A percentile compares a stretch with the other conserved stretches of the same genome.
These are phyloP conservation scores for Globisporangium heterothallicum DNA, from an alignment of 352 stramenopile species.

Conservation along the genomic window DNA sequence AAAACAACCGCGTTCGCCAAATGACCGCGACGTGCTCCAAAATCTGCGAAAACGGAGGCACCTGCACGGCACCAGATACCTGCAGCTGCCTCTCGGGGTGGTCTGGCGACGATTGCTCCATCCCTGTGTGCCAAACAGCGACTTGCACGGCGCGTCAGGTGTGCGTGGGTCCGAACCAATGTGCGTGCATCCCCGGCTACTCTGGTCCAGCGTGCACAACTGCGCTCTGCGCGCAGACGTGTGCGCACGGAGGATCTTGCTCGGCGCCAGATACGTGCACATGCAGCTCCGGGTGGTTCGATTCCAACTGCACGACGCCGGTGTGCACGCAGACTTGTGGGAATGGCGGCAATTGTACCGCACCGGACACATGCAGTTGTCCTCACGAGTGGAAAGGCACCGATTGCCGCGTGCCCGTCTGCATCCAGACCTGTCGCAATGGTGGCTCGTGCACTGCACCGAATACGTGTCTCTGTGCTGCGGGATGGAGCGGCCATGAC, in stretches of 20 bases:
- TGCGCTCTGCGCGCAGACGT: constrained; percentile 88
- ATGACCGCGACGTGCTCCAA: constrained; percentile 90
- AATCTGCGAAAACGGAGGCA: constrained; percentile 93
- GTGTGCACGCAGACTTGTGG: constrained; percentile 95
- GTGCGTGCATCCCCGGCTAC: constrained; percentile 92
- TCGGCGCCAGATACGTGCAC: constrained; percentile 91
- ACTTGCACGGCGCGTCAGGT: constrained; percentile 61
- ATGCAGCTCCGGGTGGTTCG: constrained; percentile 92
- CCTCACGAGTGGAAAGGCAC: constrained; percentile 79
- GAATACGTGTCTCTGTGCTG: constrained; percentile 92
- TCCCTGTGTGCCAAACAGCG: constrained; percentile 50
- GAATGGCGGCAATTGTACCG: constrained; percentile 94
- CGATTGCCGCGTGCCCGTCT: constrained; percentile 92
- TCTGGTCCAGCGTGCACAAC: constrained; percentile 59
- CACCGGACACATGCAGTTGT: constrained; percentile 88
- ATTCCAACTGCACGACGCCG: constrained; percentile 95
- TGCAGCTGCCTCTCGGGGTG: constrained; percentile 88
- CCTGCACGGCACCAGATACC: constrained; percentile 80
- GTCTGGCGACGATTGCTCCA: constrained; percentile 87
- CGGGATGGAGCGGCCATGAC: constrained; percentile 90
- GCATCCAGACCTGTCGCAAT: constrained; percentile 84
- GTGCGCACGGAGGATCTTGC: constrained; percentile 84
- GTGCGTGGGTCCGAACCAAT: constrained; percentile 90
- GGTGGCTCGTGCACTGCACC: constrained; percentile 90
- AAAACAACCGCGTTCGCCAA: constrained; percentile 91